Conservation (phyloP, 208 protist species). For the Strigomonas galati region DNA sequence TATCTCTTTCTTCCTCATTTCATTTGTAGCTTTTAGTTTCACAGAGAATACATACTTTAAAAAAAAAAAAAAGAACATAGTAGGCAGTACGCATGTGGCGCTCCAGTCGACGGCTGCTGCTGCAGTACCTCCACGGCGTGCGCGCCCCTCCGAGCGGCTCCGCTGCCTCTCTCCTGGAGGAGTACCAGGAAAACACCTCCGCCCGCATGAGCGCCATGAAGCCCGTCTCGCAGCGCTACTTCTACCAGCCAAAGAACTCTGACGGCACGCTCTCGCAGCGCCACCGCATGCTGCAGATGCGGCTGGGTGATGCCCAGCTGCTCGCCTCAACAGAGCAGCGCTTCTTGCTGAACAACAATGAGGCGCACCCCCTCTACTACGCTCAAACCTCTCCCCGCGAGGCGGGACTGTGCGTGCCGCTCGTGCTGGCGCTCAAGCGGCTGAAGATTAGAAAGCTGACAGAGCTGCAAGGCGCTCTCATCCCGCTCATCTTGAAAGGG, state of each 20-base stretch:
- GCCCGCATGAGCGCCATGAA: conserved; percentile 51
- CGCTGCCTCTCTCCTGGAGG: conserved; percentile 50
- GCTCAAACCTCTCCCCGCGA: conserved; percentile 63
- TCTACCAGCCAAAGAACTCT: conserved; percentile 31
- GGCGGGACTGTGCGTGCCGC: conserved; percentile 68
- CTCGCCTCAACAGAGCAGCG: conserved; percentile 51
- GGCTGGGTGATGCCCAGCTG: conserved; percentile 79
- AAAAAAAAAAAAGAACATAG: conserved; percentile 15
- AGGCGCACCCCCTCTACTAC: conserved; percentile 83
- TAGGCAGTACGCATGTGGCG: background rate
- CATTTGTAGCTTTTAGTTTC: conserved; percentile 10
- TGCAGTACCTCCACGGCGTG: conserved; percentile 62
- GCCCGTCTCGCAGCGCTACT: conserved; percentile 76
- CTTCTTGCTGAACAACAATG: conserved; percentile 72
- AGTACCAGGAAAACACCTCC: conserved; percentile 42
- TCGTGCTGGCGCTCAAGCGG: conserved; percentile 63
- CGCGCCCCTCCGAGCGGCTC: conserved; percentile 31
- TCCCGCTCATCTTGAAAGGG: conserved; percentile 81
- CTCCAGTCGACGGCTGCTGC: background rate
- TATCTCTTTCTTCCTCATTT: conserved; percentile 16
- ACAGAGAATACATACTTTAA: conserved; percentile 10
- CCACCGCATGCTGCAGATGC: conserved; percentile 38
- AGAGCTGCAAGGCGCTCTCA: conserved; percentile 82
- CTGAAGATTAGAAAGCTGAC: conserved; percentile 73
- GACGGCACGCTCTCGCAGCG: background rate